Evolutionary conservation across 306 rosid species (phyloP).

Genomic region (Cucumis sativus): Cucumber_9930_V3 NC_026658.2:24023001-24023500

Average conservation of each 20-base stretch:
- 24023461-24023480: conserved; percentile 71
- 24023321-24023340: conserved; percentile 70
- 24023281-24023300: conserved; percentile 24
- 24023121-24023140: conserved; percentile 20
- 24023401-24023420: conserved; percentile 35
- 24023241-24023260: conserved; percentile 28
- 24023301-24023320: conserved; percentile 30
- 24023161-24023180: conserved; percentile 33
- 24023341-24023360: conserved; percentile 62
- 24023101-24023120: conserved; percentile 23
- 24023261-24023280: conserved; percentile 40
- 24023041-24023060: conserved; percentile 18
- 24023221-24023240: conserved; percentile 25
- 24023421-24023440: conserved; percentile 34
- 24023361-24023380: conserved; percentile 47
- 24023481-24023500: conserved; percentile 75
- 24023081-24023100: conserved; percentile 20
- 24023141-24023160: conserved; percentile 22
- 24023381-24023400: conserved; percentile 36
- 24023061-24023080: conserved; percentile 23
- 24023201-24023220: conserved; percentile 28
- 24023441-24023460: conserved; percentile 13
- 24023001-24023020: conserved; percentile 26
- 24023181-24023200: conserved; percentile 43
- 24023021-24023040: conserved; percentile 8